Percentiles rank a stretch among this genome's conserved stretches.
Evolutionary conservation across 352 stramenopile genomes (phyloP).

Genomic region (Phytophthora pistaciae): DNA sequence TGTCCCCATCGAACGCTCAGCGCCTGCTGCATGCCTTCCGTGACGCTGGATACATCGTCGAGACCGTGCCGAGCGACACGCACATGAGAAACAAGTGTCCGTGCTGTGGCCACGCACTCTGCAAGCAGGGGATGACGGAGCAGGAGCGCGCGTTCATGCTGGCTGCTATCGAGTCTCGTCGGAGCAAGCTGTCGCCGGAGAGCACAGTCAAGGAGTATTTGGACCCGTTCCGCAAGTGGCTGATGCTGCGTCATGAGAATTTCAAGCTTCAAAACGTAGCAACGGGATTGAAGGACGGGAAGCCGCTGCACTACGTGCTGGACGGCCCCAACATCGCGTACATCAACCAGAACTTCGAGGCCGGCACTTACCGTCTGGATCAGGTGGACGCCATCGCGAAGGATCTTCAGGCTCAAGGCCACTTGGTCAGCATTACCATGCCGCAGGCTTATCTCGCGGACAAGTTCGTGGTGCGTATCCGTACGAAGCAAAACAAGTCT

Average conservation of each 20-base stretch:
- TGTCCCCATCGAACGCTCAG: constrained; percentile 57
- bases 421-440: constrained; percentile 84
- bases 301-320: constrained; percentile 87
- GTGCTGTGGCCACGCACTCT: constrained; percentile 47
- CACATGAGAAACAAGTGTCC: constrained; percentile 49
- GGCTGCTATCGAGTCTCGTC: constrained; percentile 62
- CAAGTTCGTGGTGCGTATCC: constrained; percentile 68
- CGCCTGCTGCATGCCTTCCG: constrained; percentile 54
- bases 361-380: constrained; percentile 93
- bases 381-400: constrained; percentile 95
- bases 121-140: constrained; percentile 53
- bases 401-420: constrained; percentile 83
- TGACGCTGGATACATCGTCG: constrained; percentile 40
- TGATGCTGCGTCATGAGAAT: constrained; percentile 49
- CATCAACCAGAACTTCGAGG: constrained; percentile 96
- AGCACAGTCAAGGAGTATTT: constrained; percentile 67
- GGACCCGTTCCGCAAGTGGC: constrained; percentile 72
- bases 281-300: constrained; percentile 18
- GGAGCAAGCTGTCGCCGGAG: constrained; percentile 48
- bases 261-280: constrained; percentile 39
- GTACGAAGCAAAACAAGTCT: constrained; percentile 55
- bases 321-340: constrained; percentile 99
- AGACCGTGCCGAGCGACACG: constrained; percentile 50
- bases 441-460: constrained; percentile 71
- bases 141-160: constrained; percentile 58